Evolutionary conservation across 2,329 filamentous ascomycete species (phyloP).

Genomic region (Alternaria burnsii): DNA sequence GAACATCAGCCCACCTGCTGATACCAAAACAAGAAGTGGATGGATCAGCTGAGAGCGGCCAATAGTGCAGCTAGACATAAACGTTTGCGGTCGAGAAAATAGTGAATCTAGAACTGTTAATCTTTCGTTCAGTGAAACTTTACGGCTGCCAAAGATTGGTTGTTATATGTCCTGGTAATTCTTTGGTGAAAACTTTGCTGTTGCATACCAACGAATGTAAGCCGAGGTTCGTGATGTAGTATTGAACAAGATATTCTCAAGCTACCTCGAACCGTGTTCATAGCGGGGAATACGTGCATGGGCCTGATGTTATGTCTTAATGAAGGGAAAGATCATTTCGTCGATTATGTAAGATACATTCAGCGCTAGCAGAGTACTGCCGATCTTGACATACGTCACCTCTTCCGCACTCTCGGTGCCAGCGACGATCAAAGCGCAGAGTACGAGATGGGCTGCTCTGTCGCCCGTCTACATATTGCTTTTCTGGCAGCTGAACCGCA

Average conservation of each 20-base stretch:
- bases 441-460: background rate
- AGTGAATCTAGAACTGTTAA: background rate
- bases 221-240: background rate
- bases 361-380: background rate
- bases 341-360: background rate
- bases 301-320: background rate
- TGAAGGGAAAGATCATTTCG: background rate
- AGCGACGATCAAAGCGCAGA: background rate
- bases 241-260: background rate
- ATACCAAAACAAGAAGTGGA: background rate
- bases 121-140: background rate
- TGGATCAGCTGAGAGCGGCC: background rate
- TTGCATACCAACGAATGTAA: background rate
- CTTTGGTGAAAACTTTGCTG: background rate
- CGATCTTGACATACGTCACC: slow-evolving; percentile 8
- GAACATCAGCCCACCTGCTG: background rate
- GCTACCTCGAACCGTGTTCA: background rate
- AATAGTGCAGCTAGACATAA: background rate
- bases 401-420: background rate
- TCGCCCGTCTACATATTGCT: no score
- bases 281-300: background rate
- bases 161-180: background rate
- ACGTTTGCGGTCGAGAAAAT: background rate
- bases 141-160: background rate
- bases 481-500: background rate